These are phyloP conservation scores for Kurtzmaniella fragi DNA, from an alignment of 805 yeast genomes.

Conservation along the genomic window DNA sequence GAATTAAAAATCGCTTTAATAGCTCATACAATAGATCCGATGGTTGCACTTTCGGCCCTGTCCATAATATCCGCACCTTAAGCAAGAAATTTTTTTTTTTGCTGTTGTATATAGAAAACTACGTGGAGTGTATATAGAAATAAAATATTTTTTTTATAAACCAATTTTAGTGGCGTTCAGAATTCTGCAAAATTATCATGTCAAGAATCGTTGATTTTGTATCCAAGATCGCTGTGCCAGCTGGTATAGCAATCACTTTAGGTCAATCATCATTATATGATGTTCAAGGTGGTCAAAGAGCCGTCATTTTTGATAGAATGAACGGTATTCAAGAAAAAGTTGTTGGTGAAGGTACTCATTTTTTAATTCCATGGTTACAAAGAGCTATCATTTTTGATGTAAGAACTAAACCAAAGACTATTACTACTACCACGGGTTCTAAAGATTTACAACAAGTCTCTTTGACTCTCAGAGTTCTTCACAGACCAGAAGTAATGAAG, in stretches of 20 bases:
- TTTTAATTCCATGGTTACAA: constrained; percentile 93
- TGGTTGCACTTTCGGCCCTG: too few species aligned
- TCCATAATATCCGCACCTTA: too few species aligned
- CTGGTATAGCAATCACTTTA: constrained; percentile 62
- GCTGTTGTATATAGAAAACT: too few species aligned
- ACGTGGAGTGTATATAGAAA: too few species aligned
- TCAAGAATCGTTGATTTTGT: constrained; percentile 32
- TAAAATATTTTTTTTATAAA: too few species aligned
- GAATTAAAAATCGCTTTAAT: too few species aligned
- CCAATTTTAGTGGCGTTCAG: constrained; percentile 1
- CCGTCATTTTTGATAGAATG: constrained; percentile 90
- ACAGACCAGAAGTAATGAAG: constrained; percentile 82
- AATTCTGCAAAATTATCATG: constrained; percentile 18
- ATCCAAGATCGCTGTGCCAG: constrained; percentile 59
- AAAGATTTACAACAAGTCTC: constrained; percentile 96
- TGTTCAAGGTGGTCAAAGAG: constrained; percentile 93
- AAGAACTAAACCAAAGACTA: constrained; percentile 90
- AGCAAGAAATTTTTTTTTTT: too few species aligned
- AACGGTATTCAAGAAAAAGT: constrained; percentile 85
- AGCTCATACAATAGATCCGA: too few species aligned
- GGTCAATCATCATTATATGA: constrained; percentile 86
- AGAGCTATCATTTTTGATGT: constrained; percentile 87
- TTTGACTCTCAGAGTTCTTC: constrained; percentile 85
- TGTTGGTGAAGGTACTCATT: constrained; percentile 95
- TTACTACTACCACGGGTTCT: constrained; percentile 92